Evolutionary conservation across 1,139 yeast species (phyloP), one percentile per base, ranked within the genome.

Genomic region (Saccharomyces pastorianus): DNA sequence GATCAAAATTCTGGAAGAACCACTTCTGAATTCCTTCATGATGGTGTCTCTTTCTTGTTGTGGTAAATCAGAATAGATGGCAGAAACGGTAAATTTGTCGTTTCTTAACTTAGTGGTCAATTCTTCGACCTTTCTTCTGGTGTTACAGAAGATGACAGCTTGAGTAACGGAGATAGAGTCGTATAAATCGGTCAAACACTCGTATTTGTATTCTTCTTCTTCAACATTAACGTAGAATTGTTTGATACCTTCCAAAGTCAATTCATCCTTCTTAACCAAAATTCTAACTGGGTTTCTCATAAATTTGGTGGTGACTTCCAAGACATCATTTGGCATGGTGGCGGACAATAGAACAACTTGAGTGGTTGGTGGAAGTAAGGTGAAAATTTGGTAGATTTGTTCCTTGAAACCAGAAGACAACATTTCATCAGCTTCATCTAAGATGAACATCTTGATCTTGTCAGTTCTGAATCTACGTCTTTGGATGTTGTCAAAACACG

Each of bases 351-450:
- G 83, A 61, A 93, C 98, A 71, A 91, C 97, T 79, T 93, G 99
- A 66, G 96, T 88, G 66, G 93, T 84, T 71, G 86, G 86, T 71
- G 98, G 98, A 73, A 93, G 82, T 76, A 86, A 82, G 73, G 89
- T 83, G 89, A 89, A 91, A 72, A 93, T 88, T 77, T 91, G 93
- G 83, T 91, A 90, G 72, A 93, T 93, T 80, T 93, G 98, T 75
- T 88, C 95, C 80, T 88, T 88, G 86, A 93, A 93, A 68, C 99
- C 99, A 66, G 95, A 83, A 57, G 95, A 84, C 76, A 93, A 83
- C 93, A 93, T 85, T 81, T 91, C 97, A 82, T 93, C 99, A 73
- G 99, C 99, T 81, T 93, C 99, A 80, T 93, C 99, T 76, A 93
- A 83, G 73, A 93, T 88, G 79, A 93, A 87, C 97, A 93, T 91